Base-by-base conservation (phyloP, 2,329 filamentous ascomycete genomes). In the Fusarium acutatum region DNA sequence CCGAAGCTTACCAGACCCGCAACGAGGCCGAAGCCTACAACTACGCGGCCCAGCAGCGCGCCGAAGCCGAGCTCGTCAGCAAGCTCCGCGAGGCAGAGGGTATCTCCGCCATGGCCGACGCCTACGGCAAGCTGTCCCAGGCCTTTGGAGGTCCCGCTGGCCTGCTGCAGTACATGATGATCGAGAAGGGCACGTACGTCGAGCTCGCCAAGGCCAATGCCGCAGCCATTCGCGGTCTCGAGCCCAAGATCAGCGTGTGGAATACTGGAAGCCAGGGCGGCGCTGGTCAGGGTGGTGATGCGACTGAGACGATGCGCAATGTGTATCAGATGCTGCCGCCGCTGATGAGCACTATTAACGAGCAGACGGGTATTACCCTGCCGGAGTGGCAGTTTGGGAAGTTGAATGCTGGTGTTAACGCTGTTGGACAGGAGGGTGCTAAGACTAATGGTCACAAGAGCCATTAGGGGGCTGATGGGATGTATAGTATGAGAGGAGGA, bases 211-310 rank as follows among this genome's bases (percentile, higher is more conserved):
- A 92, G 76, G 93, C 93, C 56, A 97, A 97, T 77, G 94, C 92
- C 52, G 81, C 87, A 37, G 94, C 93, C 37, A 89, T 97, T 79
- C 87, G 89, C 58, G 94, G 94, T 32, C 83, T 97, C 74, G 89
- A 95, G 81, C 94, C 94, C 73, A 97, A 97, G 91, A 96, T 97
- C 84, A 95, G 91, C 71, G 91, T 96, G 32, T 97, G 94, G 94
- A 96, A 94, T 80, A 97, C 94, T 14, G 93, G 93, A 54, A 86
- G 81, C 7, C 84, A 82, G n/a, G 81, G 81, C 44, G 79, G 82
- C 44, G 9, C 9, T 9, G 79, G 80, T 26, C 84, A 82, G 30
- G 81, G 81, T 44, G 84, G 82, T 46, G 84, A 88, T 62, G 91
- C 93, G 66, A 88, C 92, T 8, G 79, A 82, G 43, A 76, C 80